phyloP scores from a whole-genome alignment of 2,329 filamentous ascomycete genomes.

The Lithohypha guttulata region DNA sequence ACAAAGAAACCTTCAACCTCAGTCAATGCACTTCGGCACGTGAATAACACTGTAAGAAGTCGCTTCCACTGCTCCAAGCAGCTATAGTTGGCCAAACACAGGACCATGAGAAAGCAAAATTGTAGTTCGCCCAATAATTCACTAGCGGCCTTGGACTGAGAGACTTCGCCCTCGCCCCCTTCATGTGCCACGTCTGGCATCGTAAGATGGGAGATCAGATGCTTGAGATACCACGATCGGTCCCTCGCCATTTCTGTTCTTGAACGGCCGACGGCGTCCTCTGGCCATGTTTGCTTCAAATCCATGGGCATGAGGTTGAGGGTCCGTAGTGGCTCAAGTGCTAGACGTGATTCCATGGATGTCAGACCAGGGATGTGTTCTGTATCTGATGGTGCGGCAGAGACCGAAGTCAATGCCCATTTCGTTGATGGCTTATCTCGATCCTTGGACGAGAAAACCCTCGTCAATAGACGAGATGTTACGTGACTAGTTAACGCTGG shows the following conservation, averaged over 20 bases:
- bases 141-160: slow-evolving; percentile 24
- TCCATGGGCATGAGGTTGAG: slow-evolving; percentile 49
- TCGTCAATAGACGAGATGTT: slow-evolving; percentile 25
- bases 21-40: slow-evolving; percentile 42
- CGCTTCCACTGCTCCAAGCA: slow-evolving; percentile 58
- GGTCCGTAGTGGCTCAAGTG: slow-evolving; percentile 27
- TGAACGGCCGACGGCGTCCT: slow-evolving; percentile 50
- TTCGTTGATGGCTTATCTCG: neutral
- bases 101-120: slow-evolving; percentile 51
- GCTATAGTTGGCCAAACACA: slow-evolving; percentile 55
- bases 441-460: slow-evolving; percentile 13
- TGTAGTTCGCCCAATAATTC: slow-evolving; percentile 49
- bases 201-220: slow-evolving; percentile 35
- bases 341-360: slow-evolving; percentile 14
- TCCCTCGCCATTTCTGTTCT: slow-evolving; percentile 53
- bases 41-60: slow-evolving; percentile 46
- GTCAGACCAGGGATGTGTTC: slow-evolving; percentile 51
- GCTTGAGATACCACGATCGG: slow-evolving; percentile 49
- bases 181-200: slow-evolving; percentile 10
- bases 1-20: slow-evolving; percentile 42
- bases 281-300: slow-evolving; percentile 51
- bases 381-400: slow-evolving; percentile 44
- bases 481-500: slow-evolving; percentile 41
- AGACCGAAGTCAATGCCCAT: slow-evolving; percentile 49
- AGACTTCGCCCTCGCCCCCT: slow-evolving; percentile 15